Conservation (phyloP, 176 grass and related monocot genomes). For the bread wheat (Triticum aestivum) region IWGSC_CS_RefSeq_v2.1 NC_057814.1:66207597-66208096, state of each 20-base stretch:
- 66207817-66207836: not conserved
- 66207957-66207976: no score
- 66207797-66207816: constrained; percentile 30
- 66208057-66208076: constrained; percentile 35
- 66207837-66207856: not conserved
- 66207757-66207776: constrained; percentile 16
- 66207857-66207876: not conserved
- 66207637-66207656: no score
- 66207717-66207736: constrained; percentile 8
- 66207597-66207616: no score
- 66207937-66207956: no score
- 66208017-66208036: not conserved
- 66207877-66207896: no score
- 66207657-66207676: no score
- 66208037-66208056: no score
- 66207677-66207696: not conserved
- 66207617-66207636: no score
- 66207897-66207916: no score
- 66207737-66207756: constrained; percentile 23
- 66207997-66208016: no score
- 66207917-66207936: no score
- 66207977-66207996: no score
- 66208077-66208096: constrained; percentile 16
- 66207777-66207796: constrained; percentile 19
- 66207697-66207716: not conserved